Base-by-base conservation (phyloP, 495 filamentous ascomycete species). In the Friedmanniomyces simplex region DNA sequence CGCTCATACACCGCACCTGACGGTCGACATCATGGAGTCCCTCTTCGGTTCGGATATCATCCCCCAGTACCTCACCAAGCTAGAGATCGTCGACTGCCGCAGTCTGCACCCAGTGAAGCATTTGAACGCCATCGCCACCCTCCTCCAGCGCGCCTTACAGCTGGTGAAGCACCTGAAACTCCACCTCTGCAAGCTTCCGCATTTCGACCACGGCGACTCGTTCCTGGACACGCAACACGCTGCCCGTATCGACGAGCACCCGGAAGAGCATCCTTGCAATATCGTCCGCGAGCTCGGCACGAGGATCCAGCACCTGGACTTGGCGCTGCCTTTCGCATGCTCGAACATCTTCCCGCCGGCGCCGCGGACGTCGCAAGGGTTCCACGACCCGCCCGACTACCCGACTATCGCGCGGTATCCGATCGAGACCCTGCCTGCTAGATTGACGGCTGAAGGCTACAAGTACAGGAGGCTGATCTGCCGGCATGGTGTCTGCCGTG, bases 231-330 rank as follows among this genome's bases (percentile, higher is more conserved):
- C 25, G 36, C 55, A 43, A 28, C 39, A 57, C 25, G 36, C 45
- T 10, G 45, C 25, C n/a, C 13, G 20, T 21, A 50, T 51, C 18
- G 25, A 57, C 14, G 45, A 57, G n/a, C 55, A 57, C 24, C 55
- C 55, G 11, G 55, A 50, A 24, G 55, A 57, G 45, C 55, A 57
- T 20, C 28, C 28, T 21, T 57, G 55, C 55, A 57, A 37, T 45
- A 51, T 57, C 55, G 28, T 57, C 28, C 55, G 47, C 18, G 55
- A 57, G 32, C 24, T 50, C 18, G 55, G 47, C 10, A 43, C 50
- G 5, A 57, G 21, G 11, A 32, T 57, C 7, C 55, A 3, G 3
- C 14, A 51, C 34, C 30, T 57, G 12, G 45, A 57, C 47, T 3
- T 57, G 6, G 55, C 55, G 13, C 11, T 57, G 20, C 55, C 55